Conservation (phyloP, 495 filamentous ascomycete species). For the Venustampulla echinocandica region DNA sequence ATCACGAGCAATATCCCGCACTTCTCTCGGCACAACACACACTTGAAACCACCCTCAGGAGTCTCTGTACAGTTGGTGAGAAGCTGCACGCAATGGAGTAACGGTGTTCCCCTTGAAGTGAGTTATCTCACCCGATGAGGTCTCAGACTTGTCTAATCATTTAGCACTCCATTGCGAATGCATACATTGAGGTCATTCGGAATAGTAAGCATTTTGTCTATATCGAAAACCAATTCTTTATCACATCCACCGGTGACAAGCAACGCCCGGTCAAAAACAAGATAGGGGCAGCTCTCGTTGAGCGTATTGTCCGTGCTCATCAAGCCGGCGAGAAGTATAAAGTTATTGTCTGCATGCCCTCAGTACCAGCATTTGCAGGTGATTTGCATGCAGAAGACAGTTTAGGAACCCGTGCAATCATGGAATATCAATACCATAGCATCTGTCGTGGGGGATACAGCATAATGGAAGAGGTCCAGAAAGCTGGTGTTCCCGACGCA, state of each 20-base stretch:
- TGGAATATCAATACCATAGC: slow-evolving; percentile 87
- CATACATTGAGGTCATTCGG: slow-evolving; percentile 74
- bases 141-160: slow-evolving; percentile 27
- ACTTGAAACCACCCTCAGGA: too few species aligned
- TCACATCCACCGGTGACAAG: slow-evolving; percentile 70
- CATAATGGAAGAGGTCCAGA: slow-evolving; percentile 71
- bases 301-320: slow-evolving; percentile 75
- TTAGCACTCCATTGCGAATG: slow-evolving; percentile 84
- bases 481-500: slow-evolving; percentile 55
- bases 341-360: slow-evolving; percentile 78
- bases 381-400: slow-evolving; percentile 72
- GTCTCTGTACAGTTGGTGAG: slow-evolving; percentile 61
- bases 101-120: slow-evolving; percentile 24
- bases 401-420: slow-evolving; percentile 84
- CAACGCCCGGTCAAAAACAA: slow-evolving; percentile 80
- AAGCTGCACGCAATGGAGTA: slow-evolving; percentile 32
- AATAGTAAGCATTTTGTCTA: slow-evolving; percentile 82
- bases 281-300: slow-evolving; percentile 81
- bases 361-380: slow-evolving; percentile 84
- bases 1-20: too few species aligned
- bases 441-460: slow-evolving; percentile 82
- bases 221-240: slow-evolving; percentile 98
- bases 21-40: too few species aligned
- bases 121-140: slow-evolving; percentile 1
- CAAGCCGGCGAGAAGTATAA: slow-evolving; percentile 66